phyloP scores from a whole-genome alignment of 192 early-diverging fungal genomes.

The Rhizophagus prolifer region DNA sequence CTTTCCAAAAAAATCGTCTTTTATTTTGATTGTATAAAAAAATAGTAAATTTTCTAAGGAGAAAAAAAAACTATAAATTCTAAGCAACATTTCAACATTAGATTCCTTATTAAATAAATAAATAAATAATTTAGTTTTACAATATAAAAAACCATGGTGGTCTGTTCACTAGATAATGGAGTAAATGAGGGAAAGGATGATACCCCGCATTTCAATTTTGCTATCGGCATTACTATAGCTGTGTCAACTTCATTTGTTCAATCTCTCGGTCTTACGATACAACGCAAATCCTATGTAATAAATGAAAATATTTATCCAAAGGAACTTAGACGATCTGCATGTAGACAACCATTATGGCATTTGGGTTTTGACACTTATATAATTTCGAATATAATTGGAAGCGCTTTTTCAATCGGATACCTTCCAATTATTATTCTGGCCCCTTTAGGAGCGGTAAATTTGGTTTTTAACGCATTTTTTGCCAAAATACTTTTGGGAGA shows the following conservation, averaged over 20 bases:
- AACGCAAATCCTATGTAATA: conserved; percentile 70
- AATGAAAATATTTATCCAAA: conserved; percentile 53
- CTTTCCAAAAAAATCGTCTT: too few relatives aligned
- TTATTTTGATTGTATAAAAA: too few relatives aligned
- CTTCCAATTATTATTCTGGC: conserved; percentile 77
- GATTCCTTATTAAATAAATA: neutral
- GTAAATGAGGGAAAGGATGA: neutral
- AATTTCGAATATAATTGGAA: conserved; percentile 67
- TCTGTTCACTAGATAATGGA: neutral
- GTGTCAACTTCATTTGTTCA: conserved; percentile 69
- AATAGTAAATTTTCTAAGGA: too few relatives aligned
- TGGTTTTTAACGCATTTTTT: conserved; percentile 78
- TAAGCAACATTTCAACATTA: neutral
- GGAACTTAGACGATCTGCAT: conserved; percentile 49
- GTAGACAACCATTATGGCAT: conserved; percentile 65
- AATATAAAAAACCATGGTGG: neutral
- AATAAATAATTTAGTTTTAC: neutral
- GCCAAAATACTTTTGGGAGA: conserved; percentile 63
- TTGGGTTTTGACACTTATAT: conserved; percentile 65
- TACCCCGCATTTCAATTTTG: conserved; percentile 35
- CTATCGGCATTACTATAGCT: conserved; percentile 57
- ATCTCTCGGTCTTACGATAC: conserved; percentile 73
- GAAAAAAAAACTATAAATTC: too few relatives aligned
- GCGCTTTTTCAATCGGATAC: conserved; percentile 71
- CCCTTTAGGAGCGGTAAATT: conserved; percentile 68